Base-by-base conservation (phyloP, 164 flowering plant species). In the Warburgia ugandensis region DNA sequence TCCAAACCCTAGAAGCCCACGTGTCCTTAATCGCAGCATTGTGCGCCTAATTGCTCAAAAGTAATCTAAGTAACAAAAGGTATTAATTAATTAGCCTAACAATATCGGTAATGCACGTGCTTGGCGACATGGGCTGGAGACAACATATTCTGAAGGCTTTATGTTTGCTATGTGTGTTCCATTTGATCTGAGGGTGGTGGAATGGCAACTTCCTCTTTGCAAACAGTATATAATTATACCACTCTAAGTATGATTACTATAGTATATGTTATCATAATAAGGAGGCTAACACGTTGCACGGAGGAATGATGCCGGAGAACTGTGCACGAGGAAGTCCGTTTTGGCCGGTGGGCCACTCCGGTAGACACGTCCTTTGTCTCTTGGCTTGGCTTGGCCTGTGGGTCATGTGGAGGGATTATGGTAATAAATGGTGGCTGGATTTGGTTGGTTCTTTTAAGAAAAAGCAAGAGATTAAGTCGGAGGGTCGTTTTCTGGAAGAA, bases 361-460 rank as follows among this genome's bases (percentile, higher is more conserved):
- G 23, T 23, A 3, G 46, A 13, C 11, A 20, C 12, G 10, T 19
- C 31, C 35, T 0, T n/a, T 25, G 1, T 17, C n/a, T 1, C 52
- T 48, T 29, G 20, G 52, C 22, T 48, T 48, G 32, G 25, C 30
- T 37, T 37, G 41, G 14, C 14, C 17, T 14, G 41, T 4, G 41
- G 41, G 17, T 12, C 30, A 45, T 23, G 17, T 29, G 36, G 17
- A 29, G 20, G 7, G 12, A 2, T 11, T 25, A 26, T 26, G 2
- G 37, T 29, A 20, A 14, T 56, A 27, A 3, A 30, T 39, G 25
- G 22, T 30, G 11, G 38, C 23, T 21, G 25, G 29, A 35, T 14
- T 30, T 23, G 48, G 40, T 26, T 29, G 47, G 45, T 27, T 38
- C 45, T 52, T 50, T 50, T 36, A n/a, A 8, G 32, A 22, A n/a